These are phyloP conservation scores for Hygrophila difformis DNA, from an alignment of 257 asterid genomes.

Conservation along the genomic window DNA sequence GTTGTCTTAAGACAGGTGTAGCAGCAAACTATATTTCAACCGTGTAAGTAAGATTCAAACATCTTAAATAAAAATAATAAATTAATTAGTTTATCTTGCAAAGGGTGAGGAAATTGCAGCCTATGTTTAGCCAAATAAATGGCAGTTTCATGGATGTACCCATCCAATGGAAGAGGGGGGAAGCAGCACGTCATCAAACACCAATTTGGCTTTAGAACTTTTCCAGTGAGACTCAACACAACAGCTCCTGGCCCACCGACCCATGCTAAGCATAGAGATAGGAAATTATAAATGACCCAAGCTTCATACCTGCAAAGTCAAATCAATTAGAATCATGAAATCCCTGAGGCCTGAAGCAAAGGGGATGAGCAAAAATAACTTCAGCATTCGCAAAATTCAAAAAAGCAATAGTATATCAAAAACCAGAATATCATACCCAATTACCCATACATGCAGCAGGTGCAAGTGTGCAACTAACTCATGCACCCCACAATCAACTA, in stretches of 20 bases:
- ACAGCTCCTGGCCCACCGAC: conserved; percentile 99
- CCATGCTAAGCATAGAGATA: conserved; percentile 98
- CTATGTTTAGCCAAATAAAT: not conserved
- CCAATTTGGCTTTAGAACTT: conserved; percentile 80
- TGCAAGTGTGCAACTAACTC: too few relatives aligned
- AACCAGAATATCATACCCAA: too few relatives aligned
- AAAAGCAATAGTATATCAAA: too few relatives aligned
- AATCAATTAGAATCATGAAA: conserved; percentile 12
- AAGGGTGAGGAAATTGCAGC: not conserved
- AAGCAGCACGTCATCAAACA: conserved; percentile 94
- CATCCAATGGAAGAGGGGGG: conserved; percentile 84
- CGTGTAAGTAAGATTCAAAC: too few relatives aligned
- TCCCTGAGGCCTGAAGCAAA: conserved; percentile 1
- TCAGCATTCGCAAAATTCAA: too few relatives aligned
- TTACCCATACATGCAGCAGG: too few relatives aligned
- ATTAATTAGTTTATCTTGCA: too few relatives aligned
- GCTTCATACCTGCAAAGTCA: conserved; percentile 96
- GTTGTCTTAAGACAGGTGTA: too few relatives aligned
- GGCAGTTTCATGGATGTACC: conserved; percentile 29
- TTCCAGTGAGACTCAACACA: conserved; percentile 80
- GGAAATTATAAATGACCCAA: conserved; percentile 98
- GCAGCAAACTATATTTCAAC: too few relatives aligned
- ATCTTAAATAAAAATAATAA: too few relatives aligned
- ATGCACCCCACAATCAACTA: too few relatives aligned
- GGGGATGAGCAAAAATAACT: conserved; percentile 13